Evolutionary conservation across 805 yeast species (phyloP), one percentile per base, ranked within the genome.

Genomic region (Lipomyces spencermartinsiae): DNA sequence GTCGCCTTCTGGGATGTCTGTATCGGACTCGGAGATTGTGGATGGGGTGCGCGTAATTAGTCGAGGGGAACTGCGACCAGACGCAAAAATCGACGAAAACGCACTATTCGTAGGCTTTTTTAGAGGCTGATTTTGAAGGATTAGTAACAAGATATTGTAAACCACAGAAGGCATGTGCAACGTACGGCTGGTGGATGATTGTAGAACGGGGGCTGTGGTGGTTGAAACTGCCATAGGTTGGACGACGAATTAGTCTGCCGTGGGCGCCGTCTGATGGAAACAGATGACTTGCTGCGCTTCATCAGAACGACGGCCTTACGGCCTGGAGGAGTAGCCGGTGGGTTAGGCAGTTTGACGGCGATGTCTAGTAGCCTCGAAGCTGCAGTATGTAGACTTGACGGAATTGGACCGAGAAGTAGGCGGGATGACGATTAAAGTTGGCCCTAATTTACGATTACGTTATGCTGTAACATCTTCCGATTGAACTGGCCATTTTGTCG

Each of bases 1-100:
- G 64, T 78, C 80, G 16, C 75, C 75, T 9, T 61, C 71, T 6
- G 74, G 74, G 46, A 73, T 73, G 29, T 73, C 75, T 1, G 69
- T 46, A 1, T 73, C 75, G 6, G 75, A 71, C 37, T 71, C 73
- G 12, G 75, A 65, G 8, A 59, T 62, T 9, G 63, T 29, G 22
- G 67, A 62, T 1, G 66, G 31, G 10, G 62, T 12, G 7, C 68
- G 56, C 19, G 54, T 14, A 7, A 54, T 43, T 5, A 65, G 37
- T 7, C 72, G 63, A 2, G 72, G 72, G 2, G 72, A 69, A 59
- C 59, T 57, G 31, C 72, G 63, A 14, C 72, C 71, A 43, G 72
- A 69, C 8, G 72, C 62, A 37, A 69, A 69, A 9, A 69, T 62
- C 5, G 72, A 69, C 46, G 65, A 62, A 59, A 69, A 69, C 16